Base-by-base conservation (phyloP, 192 early-diverging fungal species). In the Piromyces finnis region DNA sequence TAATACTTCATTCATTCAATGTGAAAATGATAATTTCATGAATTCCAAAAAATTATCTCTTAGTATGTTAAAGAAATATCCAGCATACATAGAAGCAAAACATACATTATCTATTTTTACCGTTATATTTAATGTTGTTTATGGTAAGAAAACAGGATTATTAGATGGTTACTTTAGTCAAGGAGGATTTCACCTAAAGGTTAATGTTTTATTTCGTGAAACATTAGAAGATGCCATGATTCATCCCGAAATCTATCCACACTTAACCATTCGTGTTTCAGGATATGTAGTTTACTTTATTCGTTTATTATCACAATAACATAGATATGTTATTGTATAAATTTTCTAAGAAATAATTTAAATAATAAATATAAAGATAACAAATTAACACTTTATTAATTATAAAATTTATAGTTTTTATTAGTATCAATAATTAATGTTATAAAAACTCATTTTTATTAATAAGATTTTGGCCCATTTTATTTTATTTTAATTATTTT, bases 171-270 rank as follows among this genome's bases (percentile, higher is more conserved):
- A 82, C 81, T 82, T 82, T n/a, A 29, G 78, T 16, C 30, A 82
- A 28, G 30, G 78, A 17, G 81, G 78, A 11, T 82, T 82, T 32
- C 81, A 82, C 78, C 17, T 82, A 32, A 82, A 82, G 68, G 81
- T 82, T 28, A 82, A 82, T 77, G 81, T 82, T 28, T 29, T 82
- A 51, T 5, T 39, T 28, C 79, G 81, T 30, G 81, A 82, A 41
- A 82, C 81, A 1, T 82, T 82, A 28, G 82, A 77, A 16, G 81
- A 82, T 29, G 81, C 81, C 12, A 82, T 82, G 81, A 82, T 30
- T 18, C 81, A 82, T 27, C 81, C 81, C 4, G 81, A 82, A 82
- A 83, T 81, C 15, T 82, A 82, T 82, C 81, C 81, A 30, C 83
- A 82, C 81, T 78, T 82, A 30, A 82, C 81, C 18, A 82, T 82